These are phyloP conservation scores for Phytopythium litorale DNA, from an alignment of 352 stramenopile species.

Conservation along the genomic window DNA sequence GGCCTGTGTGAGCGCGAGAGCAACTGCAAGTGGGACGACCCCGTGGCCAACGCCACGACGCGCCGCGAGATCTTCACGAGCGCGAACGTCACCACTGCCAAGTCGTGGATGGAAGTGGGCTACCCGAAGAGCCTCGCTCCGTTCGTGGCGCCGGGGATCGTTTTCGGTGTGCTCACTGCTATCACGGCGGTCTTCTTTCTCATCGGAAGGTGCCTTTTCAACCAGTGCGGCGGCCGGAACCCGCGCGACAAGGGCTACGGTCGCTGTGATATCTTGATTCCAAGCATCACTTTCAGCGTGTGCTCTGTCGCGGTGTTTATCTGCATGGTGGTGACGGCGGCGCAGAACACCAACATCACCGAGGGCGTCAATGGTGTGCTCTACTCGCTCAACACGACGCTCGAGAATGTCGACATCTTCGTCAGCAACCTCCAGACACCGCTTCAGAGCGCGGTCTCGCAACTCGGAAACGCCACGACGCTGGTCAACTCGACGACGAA, in stretches of 20 bases:
- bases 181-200: constrained; percentile 58
- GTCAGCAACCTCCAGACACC: constrained; percentile 54
- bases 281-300: constrained; percentile 52
- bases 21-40: constrained; percentile 84
- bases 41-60: constrained; percentile 26
- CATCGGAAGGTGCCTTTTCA: constrained; percentile 74
- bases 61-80: constrained; percentile 56
- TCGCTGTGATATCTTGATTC: constrained; percentile 71
- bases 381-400: constrained; percentile 59
- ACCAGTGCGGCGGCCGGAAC: constrained; percentile 72
- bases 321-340: constrained; percentile 67
- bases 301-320: constrained; percentile 78
- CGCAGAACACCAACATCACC: constrained; percentile 81
- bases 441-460: constrained; percentile 32
- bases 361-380: constrained; percentile 57
- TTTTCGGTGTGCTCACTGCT: constrained; percentile 62
- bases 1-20: constrained; percentile 64
- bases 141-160: constrained; percentile 68
- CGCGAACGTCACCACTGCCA: constrained; percentile 46
- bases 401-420: constrained; percentile 80
- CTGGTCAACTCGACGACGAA: constrained; percentile 34
- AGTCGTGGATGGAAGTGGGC: constrained; percentile 57
- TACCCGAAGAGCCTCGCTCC: constrained; percentile 67
- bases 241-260: constrained; percentile 75
- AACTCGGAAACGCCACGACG: constrained; percentile 39